A percentile compares a stretch with the other conserved stretches of the same genome.
These are phyloP conservation scores for Cyanophora paradoxa DNA, from an alignment of 78 protist genomes.

Conservation along the genomic window DNA sequence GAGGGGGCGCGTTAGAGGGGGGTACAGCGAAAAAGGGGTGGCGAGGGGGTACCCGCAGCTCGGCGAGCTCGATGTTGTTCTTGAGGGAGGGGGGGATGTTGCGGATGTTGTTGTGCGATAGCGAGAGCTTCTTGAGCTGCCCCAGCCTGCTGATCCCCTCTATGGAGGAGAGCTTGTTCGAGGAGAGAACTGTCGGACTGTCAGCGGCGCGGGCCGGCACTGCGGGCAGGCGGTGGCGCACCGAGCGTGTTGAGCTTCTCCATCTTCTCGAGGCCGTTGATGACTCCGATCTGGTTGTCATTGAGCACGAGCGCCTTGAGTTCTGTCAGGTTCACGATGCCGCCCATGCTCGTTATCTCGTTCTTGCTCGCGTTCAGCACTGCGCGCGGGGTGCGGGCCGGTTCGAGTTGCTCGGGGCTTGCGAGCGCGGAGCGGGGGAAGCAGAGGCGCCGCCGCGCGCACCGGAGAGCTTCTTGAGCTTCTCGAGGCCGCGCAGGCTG, in stretches of 20 bases:
- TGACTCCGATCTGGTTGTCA: not conserved
- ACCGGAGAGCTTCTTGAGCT: not conserved
- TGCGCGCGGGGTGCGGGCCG: not conserved
- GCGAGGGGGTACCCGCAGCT: no score
- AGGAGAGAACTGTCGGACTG: no score
- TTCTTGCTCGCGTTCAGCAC: constrained; percentile 1
- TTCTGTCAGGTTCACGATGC: not conserved
- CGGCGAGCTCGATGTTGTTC: no score
- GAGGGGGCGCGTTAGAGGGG: no score
- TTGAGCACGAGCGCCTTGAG: constrained; percentile 9
- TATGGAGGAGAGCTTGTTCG: no score
- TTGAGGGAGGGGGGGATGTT: no score
- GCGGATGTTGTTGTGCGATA: not conserved
- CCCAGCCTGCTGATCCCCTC: no score
- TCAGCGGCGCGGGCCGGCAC: no score
- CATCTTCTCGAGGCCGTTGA: not conserved
- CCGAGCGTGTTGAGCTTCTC: not conserved
- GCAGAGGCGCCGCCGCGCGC: not conserved
- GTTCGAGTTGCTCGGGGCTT: not conserved
- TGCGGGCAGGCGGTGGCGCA: not conserved
- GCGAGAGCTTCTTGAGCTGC: no score
- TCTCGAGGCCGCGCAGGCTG: not conserved
- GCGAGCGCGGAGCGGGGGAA: not conserved
- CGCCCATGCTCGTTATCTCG: not conserved
- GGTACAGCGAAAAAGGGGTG: no score